These are phyloP conservation scores for Closterium sp. DNA, from an alignment of 139 green algal species.

Conservation along the genomic window DNA sequence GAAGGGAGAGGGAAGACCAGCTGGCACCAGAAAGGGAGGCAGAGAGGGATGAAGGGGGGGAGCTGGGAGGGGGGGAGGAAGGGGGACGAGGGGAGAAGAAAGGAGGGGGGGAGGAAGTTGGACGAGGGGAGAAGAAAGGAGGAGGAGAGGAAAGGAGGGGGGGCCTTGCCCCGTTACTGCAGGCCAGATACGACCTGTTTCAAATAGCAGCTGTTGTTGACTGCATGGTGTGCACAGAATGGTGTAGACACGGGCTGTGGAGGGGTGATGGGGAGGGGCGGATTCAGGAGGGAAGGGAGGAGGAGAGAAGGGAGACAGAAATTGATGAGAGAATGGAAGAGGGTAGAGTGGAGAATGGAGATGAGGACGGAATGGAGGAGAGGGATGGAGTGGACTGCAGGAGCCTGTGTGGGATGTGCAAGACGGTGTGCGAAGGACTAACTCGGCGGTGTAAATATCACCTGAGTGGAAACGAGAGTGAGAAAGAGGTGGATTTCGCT, in stretches of 20 bases:
- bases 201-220: not conserved
- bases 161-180: not conserved
- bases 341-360: no score
- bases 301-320: conserved; percentile 2
- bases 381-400: not conserved
- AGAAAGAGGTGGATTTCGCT: not conserved
- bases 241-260: conserved; percentile 12
- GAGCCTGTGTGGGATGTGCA: not conserved
- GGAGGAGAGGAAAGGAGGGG: not conserved
- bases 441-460: not conserved
- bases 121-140: not conserved
- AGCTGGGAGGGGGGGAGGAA: not conserved
- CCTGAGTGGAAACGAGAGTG: not conserved
- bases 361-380: not conserved
- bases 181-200: not conserved
- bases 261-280: not conserved
- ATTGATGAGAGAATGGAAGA: not conserved
- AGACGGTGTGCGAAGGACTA: not conserved
- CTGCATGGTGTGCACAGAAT: not conserved
- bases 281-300: conserved; percentile 4
- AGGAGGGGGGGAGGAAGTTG: not conserved
- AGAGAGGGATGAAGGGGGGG: conserved; percentile 3
- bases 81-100: not conserved
- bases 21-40: not conserved
- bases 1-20: not conserved